phyloP scores from a whole-genome alignment of 192 early-diverging fungal species.

The Thamnidium elegans region DNA sequence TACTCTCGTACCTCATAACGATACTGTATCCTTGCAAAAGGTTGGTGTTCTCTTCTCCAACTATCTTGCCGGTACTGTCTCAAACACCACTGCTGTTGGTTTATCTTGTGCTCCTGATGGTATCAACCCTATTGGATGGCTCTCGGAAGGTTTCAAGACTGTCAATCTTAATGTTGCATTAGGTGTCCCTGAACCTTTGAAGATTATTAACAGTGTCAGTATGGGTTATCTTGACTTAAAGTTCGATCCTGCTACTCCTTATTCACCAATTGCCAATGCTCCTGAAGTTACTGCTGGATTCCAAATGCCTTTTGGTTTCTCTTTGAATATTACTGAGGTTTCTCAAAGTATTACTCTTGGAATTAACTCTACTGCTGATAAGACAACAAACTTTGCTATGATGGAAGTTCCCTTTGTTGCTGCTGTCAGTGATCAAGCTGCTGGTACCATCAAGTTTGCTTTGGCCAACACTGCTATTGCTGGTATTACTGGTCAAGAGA shows the following conservation, averaged over 20 bases:
- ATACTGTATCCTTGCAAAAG: constrained; percentile 39
- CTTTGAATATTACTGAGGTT: constrained; percentile 53
- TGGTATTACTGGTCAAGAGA: constrained; percentile 40
- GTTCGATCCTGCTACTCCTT: constrained; percentile 45
- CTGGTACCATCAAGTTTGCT: constrained; percentile 49
- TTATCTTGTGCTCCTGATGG: constrained; percentile 51
- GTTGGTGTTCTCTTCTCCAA: constrained; percentile 51
- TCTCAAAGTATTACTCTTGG: constrained; percentile 50
- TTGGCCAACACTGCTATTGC: constrained; percentile 44
- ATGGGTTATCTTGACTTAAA: constrained; percentile 54
- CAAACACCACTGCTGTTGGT: constrained; percentile 48
- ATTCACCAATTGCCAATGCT: constrained; percentile 47
- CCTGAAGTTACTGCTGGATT: constrained; percentile 46
- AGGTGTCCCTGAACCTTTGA: constrained; percentile 37
- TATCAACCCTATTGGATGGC: constrained; percentile 46
- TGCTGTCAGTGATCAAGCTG: constrained; percentile 39
- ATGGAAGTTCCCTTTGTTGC: constrained; percentile 25
- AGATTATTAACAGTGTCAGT: constrained; percentile 49
- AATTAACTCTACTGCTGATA: constrained; percentile 24
- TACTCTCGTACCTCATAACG: constrained; percentile 47
- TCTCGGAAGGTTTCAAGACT: constrained; percentile 47
- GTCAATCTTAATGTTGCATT: constrained; percentile 53
- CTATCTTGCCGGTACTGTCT: constrained; percentile 49
- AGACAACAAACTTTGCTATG: constrained; percentile 26
- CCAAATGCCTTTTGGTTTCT: constrained; percentile 62